Conservation (phyloP, 805 yeast genomes). For the Tetrapisispora iriomotensis region DNA sequence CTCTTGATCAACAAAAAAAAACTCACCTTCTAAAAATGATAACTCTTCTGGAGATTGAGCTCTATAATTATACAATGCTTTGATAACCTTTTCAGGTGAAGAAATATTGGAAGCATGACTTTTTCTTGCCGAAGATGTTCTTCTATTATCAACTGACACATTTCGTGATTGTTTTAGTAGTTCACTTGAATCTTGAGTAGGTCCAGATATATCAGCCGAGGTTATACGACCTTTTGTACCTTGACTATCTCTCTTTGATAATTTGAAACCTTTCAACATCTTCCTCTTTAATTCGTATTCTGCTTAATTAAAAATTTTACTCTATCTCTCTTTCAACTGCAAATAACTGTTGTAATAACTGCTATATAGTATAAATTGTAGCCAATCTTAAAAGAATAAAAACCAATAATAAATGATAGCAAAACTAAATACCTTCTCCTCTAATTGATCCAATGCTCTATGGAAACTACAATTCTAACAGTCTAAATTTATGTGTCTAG, state of each 20-base stretch:
- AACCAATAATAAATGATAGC: too few species aligned
- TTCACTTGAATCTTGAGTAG: constrained; percentile 18
- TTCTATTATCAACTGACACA: constrained; percentile 13
- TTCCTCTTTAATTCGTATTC: background rate
- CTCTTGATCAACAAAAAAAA: constrained; percentile 67
- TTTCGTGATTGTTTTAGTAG: constrained; percentile 19
- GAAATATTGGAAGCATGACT: constrained; percentile 9
- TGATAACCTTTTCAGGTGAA: constrained; percentile 68
- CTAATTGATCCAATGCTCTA: too few species aligned
- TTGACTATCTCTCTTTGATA: constrained; percentile 21
- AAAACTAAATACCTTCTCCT: too few species aligned
- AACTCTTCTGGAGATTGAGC: constrained; percentile 79
- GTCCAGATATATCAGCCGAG: constrained; percentile 30
- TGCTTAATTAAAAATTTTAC: background rate
- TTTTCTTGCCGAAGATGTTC: constrained; percentile 7
- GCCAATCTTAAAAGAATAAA: too few species aligned
- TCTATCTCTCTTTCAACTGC: background rate
- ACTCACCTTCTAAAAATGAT: constrained; percentile 72
- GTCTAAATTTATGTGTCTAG: too few species aligned
- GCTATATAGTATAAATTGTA: too few species aligned
- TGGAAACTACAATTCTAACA: too few species aligned
- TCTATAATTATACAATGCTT: constrained; percentile 66
- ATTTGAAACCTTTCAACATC: constrained; percentile 25
- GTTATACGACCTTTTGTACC: constrained; percentile 24
- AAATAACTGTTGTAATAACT: too few species aligned